Evolutionary conservation across 2,329 filamentous ascomycete species (phyloP), one percentile per base, ranked within the genome.

Genomic region (Fusarium sambucinum): DNA sequence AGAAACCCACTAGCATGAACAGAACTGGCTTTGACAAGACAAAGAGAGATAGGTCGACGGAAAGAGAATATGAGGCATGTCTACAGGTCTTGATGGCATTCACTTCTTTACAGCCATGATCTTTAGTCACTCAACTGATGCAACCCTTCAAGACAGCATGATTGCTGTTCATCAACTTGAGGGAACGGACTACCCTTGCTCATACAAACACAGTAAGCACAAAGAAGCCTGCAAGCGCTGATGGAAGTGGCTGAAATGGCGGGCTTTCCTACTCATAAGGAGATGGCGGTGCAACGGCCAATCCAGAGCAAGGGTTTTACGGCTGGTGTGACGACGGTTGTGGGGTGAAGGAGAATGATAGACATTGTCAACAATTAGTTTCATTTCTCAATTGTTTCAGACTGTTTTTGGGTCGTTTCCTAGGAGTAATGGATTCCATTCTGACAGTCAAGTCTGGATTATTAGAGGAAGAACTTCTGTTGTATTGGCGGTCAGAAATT

Each of bases 201-300:
- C 45, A 47, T 37, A 38, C 46, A 52, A 64, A 54, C 42, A 51
- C 59, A 64, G 47, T 64, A 64, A 64, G 61, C 61, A 51, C 59
- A 52, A 33, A 51, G 33, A 51, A 61, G 46, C 56, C 32, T 40
- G 27, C 50, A 63, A 63, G 56, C 40, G 59, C 59, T 61, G 42
- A 59, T 59, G 45, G 59, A 47, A 53, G 61, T 64, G 61, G 61
- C 61, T 64, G 59, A 53, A 64, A 64, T n/a, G 27, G 61, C 53
- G 59, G 61, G 41, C 47, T 42, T 21, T 29, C 51, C 44, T 47
- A 25, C 40, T 42, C 45, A 30, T 33, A 59, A 59, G 29, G 52
- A 64, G 32, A 51, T 63, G 33, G 59, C 60, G 59, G 59, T 63
- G 60, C 60, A 59, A 21, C 29, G 8, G 16, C 61, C 61, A 64